Evolutionary conservation across 768 basidiomycete species (phyloP).

Genomic region (Pulveroboletus sp.): DNA sequence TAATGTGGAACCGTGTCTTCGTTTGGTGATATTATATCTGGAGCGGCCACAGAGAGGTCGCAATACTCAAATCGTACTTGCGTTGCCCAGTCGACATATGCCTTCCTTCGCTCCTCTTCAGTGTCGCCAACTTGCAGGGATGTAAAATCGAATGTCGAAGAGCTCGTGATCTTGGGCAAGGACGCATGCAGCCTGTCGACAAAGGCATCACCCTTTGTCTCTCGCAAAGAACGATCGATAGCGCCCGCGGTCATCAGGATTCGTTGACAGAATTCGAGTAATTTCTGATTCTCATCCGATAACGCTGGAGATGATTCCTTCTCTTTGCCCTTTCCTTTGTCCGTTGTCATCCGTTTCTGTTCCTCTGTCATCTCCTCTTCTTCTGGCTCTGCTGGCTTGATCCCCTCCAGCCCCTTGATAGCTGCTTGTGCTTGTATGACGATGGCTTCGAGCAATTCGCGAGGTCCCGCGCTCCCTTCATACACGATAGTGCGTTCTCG

Average conservation of each 20-base stretch:
- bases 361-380: slow-evolving; percentile 81
- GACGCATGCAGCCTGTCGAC: slow-evolving; percentile 72
- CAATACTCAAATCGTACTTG: slow-evolving; percentile 85
- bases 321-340: slow-evolving; percentile 65
- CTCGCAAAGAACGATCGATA: slow-evolving; percentile 83
- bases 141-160: slow-evolving; percentile 42
- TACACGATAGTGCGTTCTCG: slow-evolving; percentile 84
- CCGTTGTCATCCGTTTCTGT: slow-evolving; percentile 78
- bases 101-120: slow-evolving; percentile 62
- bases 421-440: slow-evolving; percentile 92
- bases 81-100: slow-evolving; percentile 83
- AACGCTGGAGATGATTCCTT: slow-evolving; percentile 34
- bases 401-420: slow-evolving; percentile 77
- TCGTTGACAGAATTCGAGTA: slow-evolving; percentile 79
- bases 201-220: slow-evolving; percentile 87
- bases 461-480: slow-evolving; percentile 86
- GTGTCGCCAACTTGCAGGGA: slow-evolving; percentile 44
- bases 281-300: slow-evolving; percentile 73
- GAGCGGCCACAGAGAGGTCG: slow-evolving; percentile 59
- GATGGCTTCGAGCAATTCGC: slow-evolving; percentile 87
- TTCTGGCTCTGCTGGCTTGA: slow-evolving; percentile 44
- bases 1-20: slow-evolving; percentile 64
- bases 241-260: slow-evolving; percentile 78
- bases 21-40: slow-evolving; percentile 30
- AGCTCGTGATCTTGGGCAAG: slow-evolving; percentile 66